phyloP scores from a whole-genome alignment of 75 land plant species.

The Ceratopteris richardii region DNA sequence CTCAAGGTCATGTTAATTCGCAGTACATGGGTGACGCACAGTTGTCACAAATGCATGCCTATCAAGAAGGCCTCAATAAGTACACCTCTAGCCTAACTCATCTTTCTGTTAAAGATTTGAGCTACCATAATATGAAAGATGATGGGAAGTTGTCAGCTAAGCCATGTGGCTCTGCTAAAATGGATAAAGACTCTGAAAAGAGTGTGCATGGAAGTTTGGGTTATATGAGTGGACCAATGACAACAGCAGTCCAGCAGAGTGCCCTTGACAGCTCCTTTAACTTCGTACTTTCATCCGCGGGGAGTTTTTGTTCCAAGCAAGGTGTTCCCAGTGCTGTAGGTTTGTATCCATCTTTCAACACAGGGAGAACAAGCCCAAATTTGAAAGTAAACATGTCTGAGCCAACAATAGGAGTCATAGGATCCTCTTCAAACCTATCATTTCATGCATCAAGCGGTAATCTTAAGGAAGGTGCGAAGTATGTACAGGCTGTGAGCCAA shows the following conservation, averaged over 20 bases:
- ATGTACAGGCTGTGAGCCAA: too few species aligned
- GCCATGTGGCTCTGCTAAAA: too few species aligned
- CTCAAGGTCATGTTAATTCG: slow-evolving; percentile 30
- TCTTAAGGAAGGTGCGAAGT: too few species aligned
- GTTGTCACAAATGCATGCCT: not conserved
- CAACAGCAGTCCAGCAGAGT: not conserved
- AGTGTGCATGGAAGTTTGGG: too few species aligned
- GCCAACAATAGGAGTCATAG: too few species aligned
- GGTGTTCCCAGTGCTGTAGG: not conserved
- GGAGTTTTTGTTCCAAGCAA: not conserved
- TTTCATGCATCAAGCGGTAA: too few species aligned
- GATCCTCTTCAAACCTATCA: too few species aligned
- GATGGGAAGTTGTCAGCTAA: not conserved
- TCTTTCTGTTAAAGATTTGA: not conserved
- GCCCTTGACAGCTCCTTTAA: not conserved
- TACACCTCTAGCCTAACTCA: not conserved
- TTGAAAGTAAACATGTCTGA: too few species aligned
- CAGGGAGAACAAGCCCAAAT: too few species aligned
- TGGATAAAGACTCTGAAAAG: too few species aligned
- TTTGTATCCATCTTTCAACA: not conserved
- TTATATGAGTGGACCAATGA: too few species aligned
- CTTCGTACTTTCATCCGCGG: not conserved
- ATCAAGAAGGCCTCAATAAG: not conserved
- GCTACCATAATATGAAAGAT: not conserved
- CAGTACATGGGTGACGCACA: slow-evolving; percentile 20